Evolutionary conservation across 2,329 filamentous ascomycete genomes (phyloP).

Genomic region (Colletotrichum higginsianum): DNA sequence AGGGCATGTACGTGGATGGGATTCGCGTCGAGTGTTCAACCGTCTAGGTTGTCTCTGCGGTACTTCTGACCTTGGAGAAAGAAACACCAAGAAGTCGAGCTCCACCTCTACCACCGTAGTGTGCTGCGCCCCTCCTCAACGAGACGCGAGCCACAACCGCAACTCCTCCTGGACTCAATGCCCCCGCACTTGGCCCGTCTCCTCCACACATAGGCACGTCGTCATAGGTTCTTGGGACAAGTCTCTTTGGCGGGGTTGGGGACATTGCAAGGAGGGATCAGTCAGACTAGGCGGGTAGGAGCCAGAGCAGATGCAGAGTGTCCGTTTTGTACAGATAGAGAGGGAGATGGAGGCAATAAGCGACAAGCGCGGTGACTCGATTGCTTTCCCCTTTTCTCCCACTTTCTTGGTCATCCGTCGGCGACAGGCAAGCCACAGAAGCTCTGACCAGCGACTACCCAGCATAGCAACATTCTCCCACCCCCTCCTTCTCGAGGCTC

Average conservation of each 20-base stretch:
- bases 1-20: background rate
- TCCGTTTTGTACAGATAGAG: background rate
- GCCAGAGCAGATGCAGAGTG: conserved; percentile 4
- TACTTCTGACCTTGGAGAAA: conserved; percentile 35
- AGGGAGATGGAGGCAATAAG: background rate
- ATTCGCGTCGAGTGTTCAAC: conserved; percentile 6
- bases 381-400: conserved; percentile 14
- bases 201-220: conserved; percentile 40
- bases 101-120: conserved; percentile 25
- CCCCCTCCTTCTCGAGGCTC: conserved; percentile 9
- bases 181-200: conserved; percentile 37
- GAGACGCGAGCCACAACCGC: conserved; percentile 23
- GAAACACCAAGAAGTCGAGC: conserved; percentile 31
- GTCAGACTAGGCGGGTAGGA: background rate
- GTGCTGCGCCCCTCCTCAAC: conserved; percentile 22
- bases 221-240: conserved; percentile 37
- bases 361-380: conserved; percentile 19
- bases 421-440: conserved; percentile 19
- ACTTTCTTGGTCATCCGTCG: background rate
- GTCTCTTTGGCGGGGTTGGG: conserved; percentile 41
- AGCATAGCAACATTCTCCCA: conserved; percentile 7
- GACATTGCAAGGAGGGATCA: conserved; percentile 17
- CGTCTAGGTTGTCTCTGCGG: conserved; percentile 5
- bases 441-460: conserved; percentile 34
- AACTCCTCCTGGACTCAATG: conserved; percentile 25